A percentile compares a stretch with the other conserved stretches of the same genome.
Evolutionary conservation across 306 rosid genomes (phyloP).

Genomic region (Castanospermum australe): DNA sequence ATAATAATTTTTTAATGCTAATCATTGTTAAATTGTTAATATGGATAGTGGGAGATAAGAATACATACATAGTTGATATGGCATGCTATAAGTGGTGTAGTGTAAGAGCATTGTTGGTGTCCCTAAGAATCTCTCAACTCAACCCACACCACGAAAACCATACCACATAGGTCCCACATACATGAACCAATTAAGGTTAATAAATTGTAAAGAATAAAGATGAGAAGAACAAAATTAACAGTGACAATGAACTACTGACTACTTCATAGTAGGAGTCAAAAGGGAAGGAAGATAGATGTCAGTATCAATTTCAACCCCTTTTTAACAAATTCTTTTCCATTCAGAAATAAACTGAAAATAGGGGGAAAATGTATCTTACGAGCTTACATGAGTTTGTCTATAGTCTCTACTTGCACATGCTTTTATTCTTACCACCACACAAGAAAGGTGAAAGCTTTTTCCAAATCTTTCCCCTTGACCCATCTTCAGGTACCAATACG

Average conservation of each 20-base stretch:
- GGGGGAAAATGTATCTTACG: neutral
- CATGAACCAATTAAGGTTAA: neutral
- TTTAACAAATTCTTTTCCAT: neutral
- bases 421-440: neutral
- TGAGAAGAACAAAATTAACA: neutral
- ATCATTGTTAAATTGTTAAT: too few relatives aligned
- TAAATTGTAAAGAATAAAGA: neutral
- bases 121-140: too few relatives aligned
- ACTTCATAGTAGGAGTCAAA: neutral
- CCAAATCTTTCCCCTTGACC: neutral
- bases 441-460: neutral
- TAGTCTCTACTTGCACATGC: neutral
- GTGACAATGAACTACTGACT: neutral
- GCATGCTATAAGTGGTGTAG: too few relatives aligned
- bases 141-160: neutral
- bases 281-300: slow-evolving; percentile 5
- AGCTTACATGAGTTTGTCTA: neutral
- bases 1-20: too few relatives aligned
- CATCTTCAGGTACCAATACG: neutral
- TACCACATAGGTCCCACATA: neutral
- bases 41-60: too few relatives aligned
- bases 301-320: neutral
- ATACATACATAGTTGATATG: too few relatives aligned
- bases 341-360: neutral
- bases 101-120: too few relatives aligned